Percentiles rank a stretch among this genome's conserved stretches.
Evolutionary conservation across 1,139 yeast species (phyloP).

Genomic region (Suhomyces taliae): DNA sequence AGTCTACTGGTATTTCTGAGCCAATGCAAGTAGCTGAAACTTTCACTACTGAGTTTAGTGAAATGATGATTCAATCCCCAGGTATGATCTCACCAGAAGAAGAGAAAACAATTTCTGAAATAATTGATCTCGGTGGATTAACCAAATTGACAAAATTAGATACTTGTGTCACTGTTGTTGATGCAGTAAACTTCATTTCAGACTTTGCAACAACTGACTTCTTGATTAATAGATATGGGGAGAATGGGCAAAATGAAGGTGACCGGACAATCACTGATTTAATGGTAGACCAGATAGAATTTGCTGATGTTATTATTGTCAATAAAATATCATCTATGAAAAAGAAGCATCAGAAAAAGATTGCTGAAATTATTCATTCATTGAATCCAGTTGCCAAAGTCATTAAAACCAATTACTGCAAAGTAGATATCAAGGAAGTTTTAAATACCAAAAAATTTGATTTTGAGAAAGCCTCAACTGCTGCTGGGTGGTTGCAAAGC

Average conservation of each 20-base stretch:
- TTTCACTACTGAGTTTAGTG: constrained; percentile 41
- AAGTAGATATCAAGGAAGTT: constrained; percentile 33
- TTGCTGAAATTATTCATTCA: constrained; percentile 28
- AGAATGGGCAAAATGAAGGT: constrained; percentile 36
- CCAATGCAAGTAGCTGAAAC: constrained; percentile 54
- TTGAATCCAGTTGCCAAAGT: constrained; percentile 45
- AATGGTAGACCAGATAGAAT: constrained; percentile 48
- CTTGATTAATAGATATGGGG: constrained; percentile 39
- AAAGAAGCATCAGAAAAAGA: constrained; percentile 23
- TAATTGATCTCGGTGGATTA: constrained; percentile 39
- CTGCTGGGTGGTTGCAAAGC: constrained; percentile 50
- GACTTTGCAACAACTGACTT: constrained; percentile 46
- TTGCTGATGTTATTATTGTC: constrained; percentile 42
- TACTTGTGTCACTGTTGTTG: constrained; percentile 49
- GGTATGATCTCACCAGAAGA: constrained; percentile 20
- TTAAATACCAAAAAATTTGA: constrained; percentile 35
- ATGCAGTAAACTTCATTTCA: constrained; percentile 37
- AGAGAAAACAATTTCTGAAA: constrained; percentile 25
- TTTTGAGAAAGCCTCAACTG: constrained; percentile 41
- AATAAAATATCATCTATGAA: constrained; percentile 34
- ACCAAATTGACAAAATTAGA: constrained; percentile 38
- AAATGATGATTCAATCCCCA: constrained; percentile 24
- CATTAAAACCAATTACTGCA: constrained; percentile 33
- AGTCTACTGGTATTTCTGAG: constrained; percentile 47
- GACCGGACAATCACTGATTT: constrained; percentile 47